Base-by-base conservation (phyloP, 2,329 filamentous ascomycete species). In the Fusarium cicatricum region DNA sequence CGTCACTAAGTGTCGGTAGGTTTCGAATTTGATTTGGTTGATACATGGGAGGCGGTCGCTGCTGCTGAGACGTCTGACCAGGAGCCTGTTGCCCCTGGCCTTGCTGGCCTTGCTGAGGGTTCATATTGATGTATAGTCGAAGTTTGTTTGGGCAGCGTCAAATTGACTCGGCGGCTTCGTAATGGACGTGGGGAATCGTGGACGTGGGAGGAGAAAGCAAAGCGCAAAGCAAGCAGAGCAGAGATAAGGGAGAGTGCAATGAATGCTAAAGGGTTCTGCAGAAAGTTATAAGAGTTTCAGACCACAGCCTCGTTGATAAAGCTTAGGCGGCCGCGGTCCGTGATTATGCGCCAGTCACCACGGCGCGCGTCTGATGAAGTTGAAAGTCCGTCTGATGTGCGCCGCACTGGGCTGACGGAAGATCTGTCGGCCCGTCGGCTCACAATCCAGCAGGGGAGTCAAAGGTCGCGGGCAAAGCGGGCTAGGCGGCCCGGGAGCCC, bases 21-120 rank as follows among this genome's bases (percentile, higher is more conserved):
- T 59, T 75, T 29, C 79, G 77, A 70, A 86, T 85, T 46, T 81
- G 78, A 31, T 79, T 77, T 0, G 84, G 82, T 29, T 78, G 75
- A 29, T 82, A 83, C 72, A 84, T 78, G 2, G 77, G 75, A 2
- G 71, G 66, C 10, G 67, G 70, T 9, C 68, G 70, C 19, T 60
- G 70, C 19, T 60, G 55, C 17, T 67, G 66, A 23, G 55, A 55
- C 53, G 64, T 64, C 39, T 62, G 52, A 17, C 58, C 63, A 47
- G 65, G 44, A 42, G 55, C 63, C 40, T 67, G 64, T 55, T 63
- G 66, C 62, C 53, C 62, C 51, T 66, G 64, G 26, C 49, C 59
- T 46, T 65, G 66, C 50, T 69, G 66, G 47, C 56, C 63, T 54
- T 64, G 65, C 42, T 69, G 67, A n/a, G 45, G 36, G 32, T 69